These are phyloP conservation scores for Sarocladium brachiariae DNA, from an alignment of 2,329 filamentous ascomycete species.

Conservation along the genomic window DNA sequence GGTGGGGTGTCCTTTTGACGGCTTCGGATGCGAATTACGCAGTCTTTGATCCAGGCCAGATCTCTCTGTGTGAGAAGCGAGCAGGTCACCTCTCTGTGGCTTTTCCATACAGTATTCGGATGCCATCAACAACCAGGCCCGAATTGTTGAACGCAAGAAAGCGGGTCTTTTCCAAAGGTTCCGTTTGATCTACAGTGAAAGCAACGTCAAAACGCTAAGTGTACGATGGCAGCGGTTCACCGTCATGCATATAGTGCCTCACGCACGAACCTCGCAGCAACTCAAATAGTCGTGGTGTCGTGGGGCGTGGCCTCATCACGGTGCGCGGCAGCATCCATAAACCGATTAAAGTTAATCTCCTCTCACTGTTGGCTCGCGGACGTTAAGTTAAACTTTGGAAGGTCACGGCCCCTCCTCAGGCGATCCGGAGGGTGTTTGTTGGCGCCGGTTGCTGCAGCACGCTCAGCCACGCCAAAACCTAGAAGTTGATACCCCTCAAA, in stretches of 20 bases:
- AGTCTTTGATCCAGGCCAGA: no score
- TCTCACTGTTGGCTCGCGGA: no score
- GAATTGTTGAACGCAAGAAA: neutral
- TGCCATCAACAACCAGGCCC: neutral
- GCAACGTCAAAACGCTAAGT: neutral
- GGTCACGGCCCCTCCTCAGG: neutral
- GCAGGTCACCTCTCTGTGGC: no score
- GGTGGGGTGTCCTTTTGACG: no score
- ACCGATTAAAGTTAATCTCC: no score
- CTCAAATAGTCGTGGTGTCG: no score
- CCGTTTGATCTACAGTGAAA: neutral
- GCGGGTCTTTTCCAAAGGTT: neutral
- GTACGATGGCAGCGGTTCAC: neutral
- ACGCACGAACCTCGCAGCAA: neutral
- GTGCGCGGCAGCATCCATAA: neutral
- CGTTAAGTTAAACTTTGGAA: neutral
- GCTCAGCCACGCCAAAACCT: no score
- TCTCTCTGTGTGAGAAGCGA: no score
- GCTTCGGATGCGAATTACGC: no score
- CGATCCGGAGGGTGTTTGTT: neutral
- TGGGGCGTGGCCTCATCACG: neutral
- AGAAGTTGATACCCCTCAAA: neutral
- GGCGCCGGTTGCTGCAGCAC: no score
- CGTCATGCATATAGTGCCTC: constrained; percentile 6
- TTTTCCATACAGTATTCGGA: no score